phyloP scores from a whole-genome alignment of 805 yeast species.

The Zygoascus biomembranicola region DNA sequence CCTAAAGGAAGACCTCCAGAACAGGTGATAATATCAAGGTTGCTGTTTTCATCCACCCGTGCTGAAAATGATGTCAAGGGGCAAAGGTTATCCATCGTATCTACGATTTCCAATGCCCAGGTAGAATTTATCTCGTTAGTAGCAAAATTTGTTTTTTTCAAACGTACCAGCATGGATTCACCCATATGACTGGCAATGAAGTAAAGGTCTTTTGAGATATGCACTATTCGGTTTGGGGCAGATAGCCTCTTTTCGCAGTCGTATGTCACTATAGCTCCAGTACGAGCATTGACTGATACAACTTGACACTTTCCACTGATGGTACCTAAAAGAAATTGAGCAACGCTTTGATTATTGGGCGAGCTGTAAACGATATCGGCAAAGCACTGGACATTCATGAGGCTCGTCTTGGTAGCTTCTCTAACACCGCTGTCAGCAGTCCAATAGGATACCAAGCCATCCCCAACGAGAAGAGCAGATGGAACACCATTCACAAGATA shows the following conservation, averaged over 20 bases:
- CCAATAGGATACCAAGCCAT: background rate
- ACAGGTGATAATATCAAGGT: background rate
- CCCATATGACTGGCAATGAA: background rate
- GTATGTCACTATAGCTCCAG: background rate
- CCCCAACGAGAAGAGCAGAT: background rate
- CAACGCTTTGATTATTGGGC: background rate
- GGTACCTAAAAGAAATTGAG: background rate
- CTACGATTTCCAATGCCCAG: background rate
- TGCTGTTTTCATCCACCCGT: background rate
- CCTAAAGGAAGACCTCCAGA: constrained; percentile 1
- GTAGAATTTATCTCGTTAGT: background rate
- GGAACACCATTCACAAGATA: background rate
- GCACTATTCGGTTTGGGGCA: background rate
- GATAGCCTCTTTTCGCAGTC: background rate
- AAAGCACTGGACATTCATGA: background rate
- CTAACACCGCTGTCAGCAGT: background rate
- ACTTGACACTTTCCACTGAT: background rate
- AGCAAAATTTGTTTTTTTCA: background rate
- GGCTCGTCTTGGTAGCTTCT: background rate
- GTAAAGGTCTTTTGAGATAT: background rate
- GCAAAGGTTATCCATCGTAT: background rate
- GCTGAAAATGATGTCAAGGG: background rate
- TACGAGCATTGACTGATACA: background rate
- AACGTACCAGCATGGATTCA: background rate
- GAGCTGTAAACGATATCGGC: background rate